phyloP scores from a whole-genome alignment of 2,329 filamentous ascomycete genomes.

The Pseudopithomyces chartarum region DNA sequence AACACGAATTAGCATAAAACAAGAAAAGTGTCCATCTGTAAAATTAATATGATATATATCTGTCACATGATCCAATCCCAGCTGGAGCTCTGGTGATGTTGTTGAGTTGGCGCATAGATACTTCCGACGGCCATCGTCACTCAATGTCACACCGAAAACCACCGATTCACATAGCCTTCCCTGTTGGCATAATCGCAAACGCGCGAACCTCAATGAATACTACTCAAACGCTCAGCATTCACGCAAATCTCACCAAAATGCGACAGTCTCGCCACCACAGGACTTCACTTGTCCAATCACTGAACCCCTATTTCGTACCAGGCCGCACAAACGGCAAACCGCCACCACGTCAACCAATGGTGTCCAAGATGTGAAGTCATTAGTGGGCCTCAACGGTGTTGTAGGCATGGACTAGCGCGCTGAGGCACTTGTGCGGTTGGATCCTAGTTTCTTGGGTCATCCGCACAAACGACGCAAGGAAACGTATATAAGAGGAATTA shows the following conservation, averaged over 20 bases:
- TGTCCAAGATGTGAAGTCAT: neutral
- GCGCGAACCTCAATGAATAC: too few species aligned
- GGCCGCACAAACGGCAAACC: neutral
- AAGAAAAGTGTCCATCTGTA: too few species aligned
- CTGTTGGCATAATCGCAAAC: too few species aligned
- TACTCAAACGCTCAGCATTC: too few species aligned
- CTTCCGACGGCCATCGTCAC: too few species aligned
- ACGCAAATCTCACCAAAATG: neutral
- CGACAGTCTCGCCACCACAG: neutral
- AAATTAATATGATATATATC: too few species aligned
- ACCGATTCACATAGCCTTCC: too few species aligned
- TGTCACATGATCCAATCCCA: too few species aligned
- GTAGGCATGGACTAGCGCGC: neutral
- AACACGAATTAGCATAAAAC: too few species aligned
- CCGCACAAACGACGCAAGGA: conserved; percentile 1
- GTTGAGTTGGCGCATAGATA: too few species aligned
- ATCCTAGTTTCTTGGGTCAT: neutral
- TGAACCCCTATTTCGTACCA: neutral
- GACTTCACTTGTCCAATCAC: neutral
- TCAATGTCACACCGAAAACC: too few species aligned
- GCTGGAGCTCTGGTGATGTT: too few species aligned
- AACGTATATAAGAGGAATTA: neutral
- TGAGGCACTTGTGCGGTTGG: conserved; percentile 4
- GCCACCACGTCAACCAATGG: neutral
- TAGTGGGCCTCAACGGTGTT: neutral